Conservation (phyloP, 306 rosid genomes). For the Cicer cuneatum region DNA sequence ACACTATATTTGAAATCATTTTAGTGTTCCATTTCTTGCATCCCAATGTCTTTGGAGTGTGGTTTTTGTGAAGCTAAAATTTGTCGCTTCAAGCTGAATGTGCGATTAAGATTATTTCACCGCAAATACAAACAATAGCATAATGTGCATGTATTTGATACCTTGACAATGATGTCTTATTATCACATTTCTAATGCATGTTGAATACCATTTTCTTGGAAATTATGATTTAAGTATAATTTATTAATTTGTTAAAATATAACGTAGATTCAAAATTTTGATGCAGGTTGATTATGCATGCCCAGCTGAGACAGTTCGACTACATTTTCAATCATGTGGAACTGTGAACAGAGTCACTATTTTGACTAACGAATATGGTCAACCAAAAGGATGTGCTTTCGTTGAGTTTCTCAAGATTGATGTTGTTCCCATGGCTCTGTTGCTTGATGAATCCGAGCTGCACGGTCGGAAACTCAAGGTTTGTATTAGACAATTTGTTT, state of each 20-base stretch:
- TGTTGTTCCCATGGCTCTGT: neutral
- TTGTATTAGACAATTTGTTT: neutral
- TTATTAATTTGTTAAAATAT: too few relatives aligned
- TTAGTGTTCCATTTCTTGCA: too few relatives aligned
- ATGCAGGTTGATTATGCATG: neutral
- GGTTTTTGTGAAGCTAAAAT: too few relatives aligned
- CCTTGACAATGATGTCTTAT: neutral
- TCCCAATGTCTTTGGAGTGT: too few relatives aligned
- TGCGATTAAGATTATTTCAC: too few relatives aligned
- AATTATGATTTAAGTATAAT: neutral
- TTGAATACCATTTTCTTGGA: neutral
- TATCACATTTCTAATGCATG: conserved; percentile 9
- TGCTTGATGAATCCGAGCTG: neutral
- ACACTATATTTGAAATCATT: too few relatives aligned
- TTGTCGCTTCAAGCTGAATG: too few relatives aligned
- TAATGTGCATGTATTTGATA: conserved; percentile 15
- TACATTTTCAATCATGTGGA: neutral
- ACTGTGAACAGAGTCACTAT: neutral
- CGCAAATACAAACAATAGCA: too few relatives aligned
- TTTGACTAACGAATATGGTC: neutral
- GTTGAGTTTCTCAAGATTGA: neutral
- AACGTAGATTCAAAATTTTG: neutral
- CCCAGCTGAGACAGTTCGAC: neutral
- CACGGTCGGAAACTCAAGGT: neutral
- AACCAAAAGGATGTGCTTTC: neutral